Evolutionary conservation across 345 rosid species (phyloP), one percentile per base, ranked within the genome.

Genomic region (Aethionema arabicum): DNA sequence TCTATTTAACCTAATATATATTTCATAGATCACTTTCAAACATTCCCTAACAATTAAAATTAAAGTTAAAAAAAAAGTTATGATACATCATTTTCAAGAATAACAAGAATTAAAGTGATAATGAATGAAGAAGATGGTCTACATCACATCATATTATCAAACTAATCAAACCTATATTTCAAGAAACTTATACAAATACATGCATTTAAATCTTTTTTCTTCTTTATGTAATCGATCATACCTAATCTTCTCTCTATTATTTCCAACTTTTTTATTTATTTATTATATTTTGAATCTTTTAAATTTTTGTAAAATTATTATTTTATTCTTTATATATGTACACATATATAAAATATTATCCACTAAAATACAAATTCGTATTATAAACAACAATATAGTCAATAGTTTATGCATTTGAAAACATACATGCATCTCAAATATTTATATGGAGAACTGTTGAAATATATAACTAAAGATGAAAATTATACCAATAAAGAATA

Each of bases 121-220:
- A 13, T 33, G 59, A 21, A 21, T 21, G 27, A 21, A 21, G 27
- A 43, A 68, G 45, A 83, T 59, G 77, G 42, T 58, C 36, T 69
- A 61, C 66, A 61, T 48, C 69, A 70, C 60, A 69, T 66, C 73
- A 76, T 67, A 54, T 21, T 21, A 76, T 72, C 61, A 69, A 74
- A 67, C 72, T 72, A 76, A 74, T 72, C 71, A 76, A 32, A 65
- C 63, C 41, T 66, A 69, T 63, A 78, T 56, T 63, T 72, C 78
- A 72, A 74, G 2, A 64, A 64, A 21, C 49, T 42, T 43, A 58
- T 43, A 58, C 71, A 59, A 63, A 72, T 61, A 33, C 68, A 72
- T 60, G 76, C 76, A 72, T 72, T 78, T 78, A 69, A 61, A 46
- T 77, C 48, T 29, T 69, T 27, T 73, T 78, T 61, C 54, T 70